These are phyloP conservation scores for Rhizopogon salebrosus DNA, from an alignment of 768 basidiomycete genomes.

Conservation along the genomic window DNA sequence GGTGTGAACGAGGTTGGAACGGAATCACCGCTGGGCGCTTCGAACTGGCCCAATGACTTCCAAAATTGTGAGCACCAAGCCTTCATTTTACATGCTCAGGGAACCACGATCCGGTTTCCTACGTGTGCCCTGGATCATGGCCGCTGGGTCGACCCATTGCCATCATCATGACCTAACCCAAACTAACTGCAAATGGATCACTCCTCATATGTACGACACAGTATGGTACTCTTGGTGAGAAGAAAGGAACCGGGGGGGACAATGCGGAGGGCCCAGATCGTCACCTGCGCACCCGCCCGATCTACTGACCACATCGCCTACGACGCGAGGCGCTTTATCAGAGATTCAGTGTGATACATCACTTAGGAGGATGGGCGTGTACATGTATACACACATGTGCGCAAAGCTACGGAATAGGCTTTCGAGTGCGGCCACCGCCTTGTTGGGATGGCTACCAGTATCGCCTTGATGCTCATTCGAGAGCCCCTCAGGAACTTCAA, in stretches of 20 bases:
- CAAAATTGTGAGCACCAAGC: background rate
- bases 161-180: conserved; percentile 3
- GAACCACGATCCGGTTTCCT: background rate
- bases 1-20: background rate
- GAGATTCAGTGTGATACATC: background rate
- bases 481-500: conserved; percentile 2
- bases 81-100: conserved; percentile 1
- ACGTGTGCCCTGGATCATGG: background rate
- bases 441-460: conserved; percentile 28
- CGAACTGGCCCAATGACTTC: background rate
- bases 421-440: conserved; percentile 8
- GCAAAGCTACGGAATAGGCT: background rate
- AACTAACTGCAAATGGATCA: conserved; percentile 3
- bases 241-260: background rate
- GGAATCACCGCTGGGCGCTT: background rate
- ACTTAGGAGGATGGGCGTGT: background rate
- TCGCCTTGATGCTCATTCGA: conserved; percentile 32
- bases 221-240: conserved; percentile 4
- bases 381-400: background rate
- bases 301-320: background rate
- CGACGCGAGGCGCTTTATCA: conserved; percentile 1
- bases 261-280: conserved; percentile 3
- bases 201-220: conserved; percentile 3
- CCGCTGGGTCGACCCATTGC: conserved; percentile 1
- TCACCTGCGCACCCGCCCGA: background rate